These are phyloP conservation scores for Termitomyces sp. DNA, from an alignment of 768 basidiomycete genomes.

Conservation along the genomic window DNA sequence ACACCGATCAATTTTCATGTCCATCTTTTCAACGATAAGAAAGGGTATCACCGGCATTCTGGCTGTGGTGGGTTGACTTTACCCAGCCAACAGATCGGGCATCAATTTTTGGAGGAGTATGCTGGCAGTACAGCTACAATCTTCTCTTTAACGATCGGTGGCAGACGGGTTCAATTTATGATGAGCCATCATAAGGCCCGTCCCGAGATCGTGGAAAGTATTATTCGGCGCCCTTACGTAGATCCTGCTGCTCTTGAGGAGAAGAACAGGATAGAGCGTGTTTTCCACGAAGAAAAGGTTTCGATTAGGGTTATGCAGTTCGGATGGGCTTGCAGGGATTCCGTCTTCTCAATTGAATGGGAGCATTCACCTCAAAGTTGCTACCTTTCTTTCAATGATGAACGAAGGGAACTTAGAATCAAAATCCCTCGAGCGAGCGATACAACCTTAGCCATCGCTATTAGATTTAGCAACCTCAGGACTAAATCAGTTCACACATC, in stretches of 20 bases:
- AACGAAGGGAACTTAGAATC: constrained; percentile 44
- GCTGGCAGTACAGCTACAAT: constrained; percentile 17
- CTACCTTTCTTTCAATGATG: constrained; percentile 31
- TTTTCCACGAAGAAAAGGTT: constrained; percentile 24
- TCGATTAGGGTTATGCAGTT: constrained; percentile 42
- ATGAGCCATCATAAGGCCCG: constrained; percentile 22
- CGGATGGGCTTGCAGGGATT: constrained; percentile 58
- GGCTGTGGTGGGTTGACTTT: constrained; percentile 45
- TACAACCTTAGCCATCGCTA: constrained; percentile 29
- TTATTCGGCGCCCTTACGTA: constrained; percentile 32
- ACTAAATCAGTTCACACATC: constrained; percentile 31
- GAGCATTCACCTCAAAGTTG: constrained; percentile 28
- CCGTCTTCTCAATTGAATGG: constrained; percentile 53
- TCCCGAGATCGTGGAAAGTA: constrained; percentile 30
- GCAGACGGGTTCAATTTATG: constrained; percentile 26
- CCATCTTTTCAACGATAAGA: constrained; percentile 35
- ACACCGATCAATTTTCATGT: constrained; percentile 49
- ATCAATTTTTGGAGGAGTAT: constrained; percentile 36
- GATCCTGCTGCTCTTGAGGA: constrained; percentile 31
- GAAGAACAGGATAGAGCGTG: constrained; percentile 22
- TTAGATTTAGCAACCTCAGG: constrained; percentile 38
- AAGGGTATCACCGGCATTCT: constrained; percentile 22
- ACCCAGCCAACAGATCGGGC: constrained; percentile 32
- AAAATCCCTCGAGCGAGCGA: constrained; percentile 16
- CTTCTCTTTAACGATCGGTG: constrained; percentile 21